phyloP scores from a whole-genome alignment of 352 stramenopile genomes.

The Peronospora belbahrii region DNA sequence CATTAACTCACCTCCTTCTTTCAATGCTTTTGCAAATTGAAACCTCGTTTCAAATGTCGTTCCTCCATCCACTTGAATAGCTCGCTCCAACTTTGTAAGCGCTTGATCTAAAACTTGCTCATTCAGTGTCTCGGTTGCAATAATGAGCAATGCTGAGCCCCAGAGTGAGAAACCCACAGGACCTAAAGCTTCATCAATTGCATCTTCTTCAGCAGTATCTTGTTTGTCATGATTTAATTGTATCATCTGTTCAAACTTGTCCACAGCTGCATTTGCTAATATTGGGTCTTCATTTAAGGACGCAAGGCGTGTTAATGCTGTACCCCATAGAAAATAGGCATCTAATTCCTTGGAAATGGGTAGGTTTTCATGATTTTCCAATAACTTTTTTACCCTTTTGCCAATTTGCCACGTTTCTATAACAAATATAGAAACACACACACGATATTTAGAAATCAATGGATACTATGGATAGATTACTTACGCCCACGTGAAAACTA shows the following conservation, averaged over 20 bases:
- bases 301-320: constrained; percentile 58
- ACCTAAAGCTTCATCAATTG: constrained; percentile 53
- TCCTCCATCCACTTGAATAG: constrained; percentile 70
- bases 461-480: no score
- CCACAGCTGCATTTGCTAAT: constrained; percentile 54
- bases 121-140: constrained; percentile 63
- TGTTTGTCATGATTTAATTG: constrained; percentile 16
- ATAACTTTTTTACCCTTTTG: constrained; percentile 73
- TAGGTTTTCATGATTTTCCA: constrained; percentile 54
- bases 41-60: constrained; percentile 80
- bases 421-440: constrained; percentile 1
- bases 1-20: constrained; percentile 36
- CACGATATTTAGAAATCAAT: no score
- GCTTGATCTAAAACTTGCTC: constrained; percentile 48
- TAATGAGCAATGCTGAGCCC: constrained; percentile 66
- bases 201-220: constrained; percentile 21
- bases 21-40: constrained; percentile 68
- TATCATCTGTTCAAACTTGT: constrained; percentile 81
- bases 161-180: constrained; percentile 73
- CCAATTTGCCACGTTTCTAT: constrained; percentile 82
- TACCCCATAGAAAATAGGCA: constrained; percentile 77
- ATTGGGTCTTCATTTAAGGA: constrained; percentile 71
- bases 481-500: no score
- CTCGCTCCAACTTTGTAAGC: constrained; percentile 56
- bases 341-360: constrained; percentile 49